phyloP scores from a whole-genome alignment of 805 yeast species.

The Myxozyma mucilagina region DNA sequence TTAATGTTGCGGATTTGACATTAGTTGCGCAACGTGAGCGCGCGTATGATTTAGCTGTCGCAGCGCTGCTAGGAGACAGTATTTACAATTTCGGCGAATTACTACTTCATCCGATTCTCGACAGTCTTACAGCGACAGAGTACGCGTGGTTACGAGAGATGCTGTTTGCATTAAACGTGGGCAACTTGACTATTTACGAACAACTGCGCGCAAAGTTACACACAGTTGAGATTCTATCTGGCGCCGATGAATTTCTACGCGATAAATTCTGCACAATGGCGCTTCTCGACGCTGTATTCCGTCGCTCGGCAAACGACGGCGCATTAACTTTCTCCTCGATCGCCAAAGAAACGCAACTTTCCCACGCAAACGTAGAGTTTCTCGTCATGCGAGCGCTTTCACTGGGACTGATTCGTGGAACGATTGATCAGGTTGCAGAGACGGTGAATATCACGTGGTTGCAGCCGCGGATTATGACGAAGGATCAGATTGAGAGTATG shows the following conservation, averaged over 20 bases:
- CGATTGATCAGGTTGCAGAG: conserved; percentile 81
- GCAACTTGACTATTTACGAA: conserved; percentile 71
- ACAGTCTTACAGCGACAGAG: conserved; percentile 50
- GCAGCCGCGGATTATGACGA: conserved; percentile 90
- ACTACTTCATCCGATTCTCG: conserved; percentile 80
- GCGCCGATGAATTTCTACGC: conserved; percentile 65
- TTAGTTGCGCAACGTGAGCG: conserved; percentile 48
- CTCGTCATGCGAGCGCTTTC: conserved; percentile 89
- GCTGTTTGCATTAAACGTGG: conserved; percentile 70
- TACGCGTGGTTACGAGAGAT: conserved; percentile 72
- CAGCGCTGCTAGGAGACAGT: conserved; percentile 87
- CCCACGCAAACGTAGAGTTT: conserved; percentile 77
- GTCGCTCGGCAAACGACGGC: conserved; percentile 71
- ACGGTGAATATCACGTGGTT: conserved; percentile 86
- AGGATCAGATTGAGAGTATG: conserved; percentile 75
- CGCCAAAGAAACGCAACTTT: conserved; percentile 65
- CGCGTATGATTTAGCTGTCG: conserved; percentile 75
- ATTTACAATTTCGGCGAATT: conserved; percentile 96
- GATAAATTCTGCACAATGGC: conserved; percentile 94
- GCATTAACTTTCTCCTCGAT: conserved; percentile 72
- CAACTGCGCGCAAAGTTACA: conserved; percentile 45
- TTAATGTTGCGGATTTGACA: conserved; percentile 46
- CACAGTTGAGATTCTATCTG: conserved; percentile 57
- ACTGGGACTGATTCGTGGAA: conserved; percentile 80
- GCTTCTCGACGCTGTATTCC: conserved; percentile 80